A percentile compares a stretch with the other conserved stretches of the same genome.
Evolutionary conservation across 495 filamentous ascomycete genomes (phyloP).

Genomic region (Penicillium verhagenii): DNA sequence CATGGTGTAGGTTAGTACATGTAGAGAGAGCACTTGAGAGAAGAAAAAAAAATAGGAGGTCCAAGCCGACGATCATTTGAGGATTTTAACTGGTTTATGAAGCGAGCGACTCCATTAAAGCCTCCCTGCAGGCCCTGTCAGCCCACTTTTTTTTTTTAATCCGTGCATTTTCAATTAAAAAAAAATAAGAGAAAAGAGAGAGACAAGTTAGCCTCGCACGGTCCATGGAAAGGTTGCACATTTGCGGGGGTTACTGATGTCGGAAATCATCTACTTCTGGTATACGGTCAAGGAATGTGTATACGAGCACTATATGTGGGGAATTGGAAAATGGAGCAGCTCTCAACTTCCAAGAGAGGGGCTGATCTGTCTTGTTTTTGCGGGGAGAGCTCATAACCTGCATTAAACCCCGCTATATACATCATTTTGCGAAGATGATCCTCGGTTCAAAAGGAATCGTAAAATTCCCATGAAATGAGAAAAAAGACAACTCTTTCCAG

Average conservation of each 20-base stretch:
- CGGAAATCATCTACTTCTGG: too few species aligned
- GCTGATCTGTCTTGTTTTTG: slow-evolving; percentile 12
- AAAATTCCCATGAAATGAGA: too few species aligned
- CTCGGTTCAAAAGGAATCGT: too few species aligned
- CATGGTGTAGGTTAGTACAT: too few species aligned
- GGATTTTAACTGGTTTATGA: slow-evolving; percentile 14
- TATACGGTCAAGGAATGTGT: too few species aligned
- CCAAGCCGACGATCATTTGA: slow-evolving; percentile 11
- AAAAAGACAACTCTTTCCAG: background rate
- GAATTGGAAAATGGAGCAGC: background rate
- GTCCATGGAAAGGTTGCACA: slow-evolving; percentile 11
- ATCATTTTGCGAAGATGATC: too few species aligned
- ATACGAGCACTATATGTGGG: background rate
- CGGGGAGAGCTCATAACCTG: slow-evolving; percentile 16
- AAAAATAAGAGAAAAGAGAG: too few species aligned
- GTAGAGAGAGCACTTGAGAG: too few species aligned
- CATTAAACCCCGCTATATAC: slow-evolving; percentile 3
- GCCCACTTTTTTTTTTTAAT: slow-evolving; percentile 2
- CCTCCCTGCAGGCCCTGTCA: slow-evolving; percentile 20
- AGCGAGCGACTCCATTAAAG: slow-evolving; percentile 11
- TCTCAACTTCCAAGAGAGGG: background rate
- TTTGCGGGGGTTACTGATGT: slow-evolving; percentile 5
- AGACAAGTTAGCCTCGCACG: slow-evolving; percentile 5
- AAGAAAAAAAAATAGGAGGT: slow-evolving; percentile 2
- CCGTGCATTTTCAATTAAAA: background rate